These are phyloP conservation scores for Colletotrichum australisinense DNA, from an alignment of 2,329 filamentous ascomycete genomes.

Conservation along the genomic window DNA sequence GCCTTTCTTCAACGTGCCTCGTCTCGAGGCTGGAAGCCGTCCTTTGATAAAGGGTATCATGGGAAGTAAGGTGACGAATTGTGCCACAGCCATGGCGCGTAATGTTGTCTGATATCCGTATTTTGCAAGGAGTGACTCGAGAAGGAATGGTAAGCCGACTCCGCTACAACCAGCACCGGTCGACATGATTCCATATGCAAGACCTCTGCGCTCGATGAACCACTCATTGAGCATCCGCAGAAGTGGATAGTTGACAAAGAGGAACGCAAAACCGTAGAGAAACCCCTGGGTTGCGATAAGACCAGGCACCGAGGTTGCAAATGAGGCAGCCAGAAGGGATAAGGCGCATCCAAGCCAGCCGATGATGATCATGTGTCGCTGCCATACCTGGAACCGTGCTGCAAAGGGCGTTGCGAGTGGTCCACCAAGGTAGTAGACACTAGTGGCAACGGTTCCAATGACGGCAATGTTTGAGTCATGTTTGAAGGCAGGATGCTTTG, in stretches of 20 bases:
- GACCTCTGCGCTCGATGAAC: constrained; percentile 57
- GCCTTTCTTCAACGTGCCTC: constrained; percentile 38
- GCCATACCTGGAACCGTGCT: constrained; percentile 36
- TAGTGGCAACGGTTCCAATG: constrained; percentile 41
- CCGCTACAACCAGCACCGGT: constrained; percentile 59
- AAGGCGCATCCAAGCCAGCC: constrained; percentile 10
- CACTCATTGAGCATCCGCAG: constrained; percentile 56
- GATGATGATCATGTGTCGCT: constrained; percentile 21
- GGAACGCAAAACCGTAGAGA: constrained; percentile 46
- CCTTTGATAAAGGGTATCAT: constrained; percentile 53
- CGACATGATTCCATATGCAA: constrained; percentile 63
- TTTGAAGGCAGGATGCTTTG: constrained; percentile 38
- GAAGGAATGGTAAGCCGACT: constrained; percentile 57
- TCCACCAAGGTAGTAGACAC: constrained; percentile 41
- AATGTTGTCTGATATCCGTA: constrained; percentile 56
- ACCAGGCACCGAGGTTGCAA: constrained; percentile 36
- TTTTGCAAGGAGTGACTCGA: constrained; percentile 51
- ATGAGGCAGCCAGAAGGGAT: constrained; percentile 33
- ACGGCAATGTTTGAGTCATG: constrained; percentile 39
- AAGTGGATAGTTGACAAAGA: constrained; percentile 53
- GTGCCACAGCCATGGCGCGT: constrained; percentile 50
- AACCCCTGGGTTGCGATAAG: constrained; percentile 43
- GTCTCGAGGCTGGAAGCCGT: constrained; percentile 51
- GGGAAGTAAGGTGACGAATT: constrained; percentile 51
- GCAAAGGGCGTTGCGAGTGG: constrained; percentile 39